Conservation (phyloP, 2,329 filamentous ascomycete species). For the Diaporthe ilicicola region DNA sequence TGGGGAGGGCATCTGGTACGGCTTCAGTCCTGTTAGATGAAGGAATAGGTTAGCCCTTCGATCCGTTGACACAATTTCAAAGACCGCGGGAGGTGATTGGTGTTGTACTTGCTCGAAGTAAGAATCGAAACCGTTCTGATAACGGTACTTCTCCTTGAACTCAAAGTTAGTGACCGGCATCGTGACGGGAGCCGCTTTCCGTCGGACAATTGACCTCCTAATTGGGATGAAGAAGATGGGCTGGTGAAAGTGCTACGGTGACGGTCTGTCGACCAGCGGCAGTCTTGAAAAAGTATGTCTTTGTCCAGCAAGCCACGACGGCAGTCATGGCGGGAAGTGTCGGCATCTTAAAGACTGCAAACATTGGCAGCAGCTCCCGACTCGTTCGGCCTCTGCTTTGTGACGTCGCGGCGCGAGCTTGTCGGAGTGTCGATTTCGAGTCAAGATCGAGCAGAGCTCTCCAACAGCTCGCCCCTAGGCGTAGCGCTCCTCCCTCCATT, state of each 20-base stretch:
- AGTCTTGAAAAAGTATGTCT: neutral
- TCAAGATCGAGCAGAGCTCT: slow-evolving; percentile 5
- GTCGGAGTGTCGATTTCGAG: slow-evolving; percentile 11
- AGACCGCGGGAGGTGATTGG: neutral
- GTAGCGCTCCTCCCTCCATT: neutral
- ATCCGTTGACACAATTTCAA: neutral
- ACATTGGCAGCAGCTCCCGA: neutral
- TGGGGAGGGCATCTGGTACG: slow-evolving; percentile 75
- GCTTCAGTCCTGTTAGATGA: slow-evolving; percentile 72
- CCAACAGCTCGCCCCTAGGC: neutral
- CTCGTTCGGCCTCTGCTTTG: slow-evolving; percentile 3
- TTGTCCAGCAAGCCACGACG: neutral
- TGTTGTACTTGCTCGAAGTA: slow-evolving; percentile 73
- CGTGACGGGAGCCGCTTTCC: slow-evolving; percentile 22
- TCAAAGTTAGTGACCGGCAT: slow-evolving; percentile 62
- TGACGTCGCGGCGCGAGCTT: slow-evolving; percentile 23
- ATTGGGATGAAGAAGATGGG: neutral
- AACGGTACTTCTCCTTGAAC: slow-evolving; percentile 69
- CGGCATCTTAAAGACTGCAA: slow-evolving; percentile 14
- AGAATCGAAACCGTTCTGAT: slow-evolving; percentile 80
- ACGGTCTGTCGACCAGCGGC: neutral
- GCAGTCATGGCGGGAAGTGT: neutral
- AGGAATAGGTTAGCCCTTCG: neutral
- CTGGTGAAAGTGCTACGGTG: neutral
- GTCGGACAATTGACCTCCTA: neutral